These are phyloP conservation scores for Penicillium sp. DNA, from an alignment of 2,329 filamentous ascomycete genomes.

Conservation along the genomic window DNA sequence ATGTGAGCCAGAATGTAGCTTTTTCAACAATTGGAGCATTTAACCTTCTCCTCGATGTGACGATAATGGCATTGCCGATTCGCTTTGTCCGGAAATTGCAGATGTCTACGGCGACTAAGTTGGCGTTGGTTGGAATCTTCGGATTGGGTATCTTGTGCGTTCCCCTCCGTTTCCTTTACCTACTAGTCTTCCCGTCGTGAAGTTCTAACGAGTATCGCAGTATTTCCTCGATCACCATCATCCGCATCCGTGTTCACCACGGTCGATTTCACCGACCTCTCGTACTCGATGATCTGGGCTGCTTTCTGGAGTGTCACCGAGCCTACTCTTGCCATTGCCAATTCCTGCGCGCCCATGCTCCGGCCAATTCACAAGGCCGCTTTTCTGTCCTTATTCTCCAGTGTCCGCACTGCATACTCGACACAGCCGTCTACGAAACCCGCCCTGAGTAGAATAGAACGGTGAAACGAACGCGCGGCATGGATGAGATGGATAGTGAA, in stretches of 20 bases:
- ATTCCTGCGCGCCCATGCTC: conserved; percentile 26
- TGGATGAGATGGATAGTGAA: conserved; percentile 13
- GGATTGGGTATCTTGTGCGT: conserved; percentile 24
- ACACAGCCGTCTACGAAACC: background rate
- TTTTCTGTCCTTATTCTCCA: conserved; percentile 13
- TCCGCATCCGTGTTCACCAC: conserved; percentile 24
- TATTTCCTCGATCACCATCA: conserved; percentile 25
- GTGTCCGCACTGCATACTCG: conserved; percentile 4
- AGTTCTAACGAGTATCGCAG: conserved; percentile 3
- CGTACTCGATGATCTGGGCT: conserved; percentile 23
- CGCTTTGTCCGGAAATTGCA: conserved; percentile 27
- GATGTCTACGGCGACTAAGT: conserved; percentile 22
- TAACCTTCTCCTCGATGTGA: conserved; percentile 24
- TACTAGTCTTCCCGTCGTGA: background rate
- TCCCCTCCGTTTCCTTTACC: background rate
- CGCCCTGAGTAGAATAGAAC: conserved; percentile 2
- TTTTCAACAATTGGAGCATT: conserved; percentile 24
- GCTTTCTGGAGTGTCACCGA: conserved; percentile 29
- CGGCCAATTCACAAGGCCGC: conserved; percentile 20
- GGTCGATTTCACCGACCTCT: conserved; percentile 21
- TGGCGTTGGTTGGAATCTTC: conserved; percentile 24
- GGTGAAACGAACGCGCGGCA: background rate
- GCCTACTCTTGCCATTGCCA: conserved; percentile 22
- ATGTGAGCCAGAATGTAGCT: conserved; percentile 21
- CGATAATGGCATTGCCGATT: conserved; percentile 23